Evolutionary conservation across 805 yeast species (phyloP).

Genomic region (Nakazawaea sp.): DNA sequence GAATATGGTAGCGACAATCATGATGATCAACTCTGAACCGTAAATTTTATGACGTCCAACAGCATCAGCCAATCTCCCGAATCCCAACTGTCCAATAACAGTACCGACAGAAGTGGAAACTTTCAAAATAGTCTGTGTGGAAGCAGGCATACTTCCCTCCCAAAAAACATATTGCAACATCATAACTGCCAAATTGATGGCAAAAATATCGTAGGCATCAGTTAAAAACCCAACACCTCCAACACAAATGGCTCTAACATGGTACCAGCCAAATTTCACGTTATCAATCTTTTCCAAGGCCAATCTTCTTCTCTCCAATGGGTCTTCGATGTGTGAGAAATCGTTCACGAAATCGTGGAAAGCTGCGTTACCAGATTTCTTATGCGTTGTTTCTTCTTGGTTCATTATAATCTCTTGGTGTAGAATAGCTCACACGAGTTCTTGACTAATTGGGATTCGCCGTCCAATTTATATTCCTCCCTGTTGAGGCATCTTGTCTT

Average conservation of each 20-base stretch:
- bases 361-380: constrained; percentile 47
- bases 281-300: constrained; percentile 54
- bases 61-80: constrained; percentile 67
- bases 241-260: constrained; percentile 48
- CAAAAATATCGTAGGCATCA: constrained; percentile 79
- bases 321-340: constrained; percentile 50
- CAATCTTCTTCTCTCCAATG: constrained; percentile 51
- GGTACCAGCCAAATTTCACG: constrained; percentile 55
- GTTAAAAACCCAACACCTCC: constrained; percentile 85
- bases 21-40: constrained; percentile 70
- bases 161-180: constrained; percentile 69
- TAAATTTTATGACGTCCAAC: constrained; percentile 74
- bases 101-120: constrained; percentile 86
- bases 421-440: no score
- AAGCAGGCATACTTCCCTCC: constrained; percentile 48
- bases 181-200: constrained; percentile 66
- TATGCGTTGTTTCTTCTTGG: no score
- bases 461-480: no score
- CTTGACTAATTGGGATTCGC: no score
- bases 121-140: constrained; percentile 63
- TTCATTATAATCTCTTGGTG: no score
- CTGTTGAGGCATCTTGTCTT: no score
- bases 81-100: constrained; percentile 71
- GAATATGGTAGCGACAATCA: constrained; percentile 62
- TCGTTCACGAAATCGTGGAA: constrained; percentile 49